Percentiles rank a stretch among this genome's conserved stretches.
phyloP scores from a whole-genome alignment of 2,329 filamentous ascomycete genomes.

The Microdochium trichocladiopsis region DNA sequence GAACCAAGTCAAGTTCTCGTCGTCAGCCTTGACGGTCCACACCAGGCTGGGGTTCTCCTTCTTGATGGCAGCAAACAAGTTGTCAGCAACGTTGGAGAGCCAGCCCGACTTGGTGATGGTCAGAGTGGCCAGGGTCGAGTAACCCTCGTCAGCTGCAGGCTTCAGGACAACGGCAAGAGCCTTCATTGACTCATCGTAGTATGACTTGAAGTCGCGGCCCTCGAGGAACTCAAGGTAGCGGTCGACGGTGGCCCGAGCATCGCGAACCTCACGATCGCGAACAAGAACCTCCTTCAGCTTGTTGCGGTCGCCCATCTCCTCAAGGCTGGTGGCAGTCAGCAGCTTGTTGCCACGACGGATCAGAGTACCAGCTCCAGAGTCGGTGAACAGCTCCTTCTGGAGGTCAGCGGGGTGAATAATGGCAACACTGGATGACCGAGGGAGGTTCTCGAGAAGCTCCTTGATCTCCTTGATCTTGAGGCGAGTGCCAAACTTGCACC shows the following conservation, averaged over 20 bases:
- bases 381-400: constrained; percentile 94
- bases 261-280: constrained; percentile 72
- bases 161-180: constrained; percentile 85
- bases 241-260: constrained; percentile 78
- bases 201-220: constrained; percentile 78
- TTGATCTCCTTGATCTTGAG: constrained; percentile 98
- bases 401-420: constrained; percentile 96
- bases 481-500: constrained; percentile 90
- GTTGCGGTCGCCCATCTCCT: constrained; percentile 68
- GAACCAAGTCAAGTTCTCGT: constrained; percentile 98
- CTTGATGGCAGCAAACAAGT: constrained; percentile 88
- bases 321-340: constrained; percentile 61
- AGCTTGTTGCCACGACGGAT: constrained; percentile 91
- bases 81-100: constrained; percentile 91
- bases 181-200: constrained; percentile 91
- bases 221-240: constrained; percentile 76
- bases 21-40: constrained; percentile 94
- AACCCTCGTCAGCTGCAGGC: constrained; percentile 53
- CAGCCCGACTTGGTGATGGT: constrained; percentile 92
- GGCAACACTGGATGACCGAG: constrained; percentile 87
- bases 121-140: constrained; percentile 82
- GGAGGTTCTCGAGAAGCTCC: constrained; percentile 81
- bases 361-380: constrained; percentile 88
- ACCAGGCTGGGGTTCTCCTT: constrained; percentile 87
- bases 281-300: constrained; percentile 78